Percentiles rank a stretch among this genome's conserved stretches.
These are phyloP conservation scores for Boletus rubroflammeus DNA, from an alignment of 768 basidiomycete species.

Conservation along the genomic window DNA sequence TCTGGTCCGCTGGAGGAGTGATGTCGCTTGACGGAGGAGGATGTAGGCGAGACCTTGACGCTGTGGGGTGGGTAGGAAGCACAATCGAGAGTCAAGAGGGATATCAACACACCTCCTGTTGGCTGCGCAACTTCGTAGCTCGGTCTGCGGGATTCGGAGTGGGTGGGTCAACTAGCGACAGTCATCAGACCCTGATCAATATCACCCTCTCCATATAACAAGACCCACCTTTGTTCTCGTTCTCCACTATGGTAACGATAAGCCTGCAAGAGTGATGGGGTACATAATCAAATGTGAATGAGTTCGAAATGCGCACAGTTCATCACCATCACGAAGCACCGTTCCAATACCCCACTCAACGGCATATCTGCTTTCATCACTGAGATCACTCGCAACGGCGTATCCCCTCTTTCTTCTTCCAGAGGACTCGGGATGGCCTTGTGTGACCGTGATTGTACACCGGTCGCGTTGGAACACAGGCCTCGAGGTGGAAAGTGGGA, in stretches of 20 bases:
- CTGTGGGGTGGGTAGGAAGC: constrained; percentile 36
- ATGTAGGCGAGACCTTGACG: constrained; percentile 88
- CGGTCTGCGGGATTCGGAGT: constrained; percentile 73
- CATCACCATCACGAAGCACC: constrained; percentile 91
- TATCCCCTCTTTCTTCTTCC: constrained; percentile 64
- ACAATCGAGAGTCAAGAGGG: constrained; percentile 2
- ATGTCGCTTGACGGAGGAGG: constrained; percentile 84
- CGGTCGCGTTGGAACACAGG: constrained; percentile 89
- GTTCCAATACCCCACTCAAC: constrained; percentile 99
- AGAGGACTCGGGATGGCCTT: constrained; percentile 72
- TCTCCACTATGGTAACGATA: constrained; percentile 88
- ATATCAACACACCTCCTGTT: constrained; percentile 72
- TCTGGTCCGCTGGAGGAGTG: constrained; percentile 85
- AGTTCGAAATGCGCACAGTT: constrained; percentile 47
- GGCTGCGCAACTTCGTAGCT: constrained; percentile 73
- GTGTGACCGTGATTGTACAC: constrained; percentile 84
- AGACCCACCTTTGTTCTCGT: constrained; percentile 76
- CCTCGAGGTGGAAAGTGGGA: constrained; percentile 65
- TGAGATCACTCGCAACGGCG: constrained; percentile 90
- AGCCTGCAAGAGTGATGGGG: constrained; percentile 40
- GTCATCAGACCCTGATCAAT: constrained; percentile 1
- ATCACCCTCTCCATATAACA: not conserved
- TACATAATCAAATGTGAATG: constrained; percentile 1
- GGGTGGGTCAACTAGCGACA: constrained; percentile 55
- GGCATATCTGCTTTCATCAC: constrained; percentile 91